Base-by-base conservation (phyloP, 2,329 filamentous ascomycete species). In the Nemania sp. region DNA sequence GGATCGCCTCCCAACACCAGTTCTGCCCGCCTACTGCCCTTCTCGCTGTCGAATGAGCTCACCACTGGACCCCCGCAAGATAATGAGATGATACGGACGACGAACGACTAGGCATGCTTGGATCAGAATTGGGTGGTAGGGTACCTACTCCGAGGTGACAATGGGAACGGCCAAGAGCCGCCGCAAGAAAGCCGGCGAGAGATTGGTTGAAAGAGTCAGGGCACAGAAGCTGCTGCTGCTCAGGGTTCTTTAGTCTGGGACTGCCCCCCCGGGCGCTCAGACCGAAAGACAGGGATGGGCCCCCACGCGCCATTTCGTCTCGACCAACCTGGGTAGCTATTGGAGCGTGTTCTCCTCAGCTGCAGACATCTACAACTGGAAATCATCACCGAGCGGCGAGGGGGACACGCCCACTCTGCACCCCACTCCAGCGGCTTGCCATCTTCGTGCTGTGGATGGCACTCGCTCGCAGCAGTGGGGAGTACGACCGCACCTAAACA, bases 331-430 rank as follows among this genome's bases (percentile, higher is more conserved):
- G 7, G 25, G 25, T 29, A 29, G 7, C 25, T 62, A 56, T 62
- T 62, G 57, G 56, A 60, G 60, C 50, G 53, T 45, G 42, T 54
- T 59, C 42, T 43, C 45, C 57, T 60, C 51, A 57, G 50, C 60
- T 65, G 57, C 57, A 56, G 18, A 49, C 29, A 55, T 48, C 58
- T 64, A 52, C 52, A 63, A 63, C 57, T 56, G 60, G 63, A 56
- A 65, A 63, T 63, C 34, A 59, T 35, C 50, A 65, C 63, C 63
- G 63, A 66, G 57, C 49, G 40, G 63, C 58, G 65, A 68, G 46
- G 46, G 55, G 46, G 46, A 54, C 63, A 29, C 25, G 25, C 25
- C 25, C 59, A 54, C 57, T 52, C 59, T 29, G 12, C 54, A 54
- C 54, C 60, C 49, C 59, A 54, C 60, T 53, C 61, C 18, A 29